Percentiles rank a stretch among this genome's conserved stretches.
Evolutionary conservation across 768 basidiomycete genomes (phyloP).

Genomic region (Imleria badia): DNA sequence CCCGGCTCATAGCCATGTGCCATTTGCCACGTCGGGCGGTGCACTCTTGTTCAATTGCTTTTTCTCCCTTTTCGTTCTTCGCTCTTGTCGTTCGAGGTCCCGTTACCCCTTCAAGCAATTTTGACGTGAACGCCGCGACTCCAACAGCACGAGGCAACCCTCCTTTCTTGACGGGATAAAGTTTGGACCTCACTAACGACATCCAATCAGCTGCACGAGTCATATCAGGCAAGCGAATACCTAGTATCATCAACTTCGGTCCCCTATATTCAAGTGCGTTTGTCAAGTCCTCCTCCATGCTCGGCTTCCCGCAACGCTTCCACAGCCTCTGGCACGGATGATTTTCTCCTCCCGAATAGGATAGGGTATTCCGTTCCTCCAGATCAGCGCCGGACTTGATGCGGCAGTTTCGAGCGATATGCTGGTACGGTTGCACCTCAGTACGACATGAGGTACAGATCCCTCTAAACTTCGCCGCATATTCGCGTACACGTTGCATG

Average conservation of each 20-base stretch:
- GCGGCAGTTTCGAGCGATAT: not conserved
- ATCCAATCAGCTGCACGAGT: not conserved
- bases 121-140: conserved; percentile 6
- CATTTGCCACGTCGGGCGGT: not conserved
- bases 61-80: too few species aligned
- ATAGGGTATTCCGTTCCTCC: not conserved
- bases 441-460: conserved; percentile 1
- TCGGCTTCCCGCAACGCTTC: not conserved
- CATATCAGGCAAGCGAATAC: conserved; percentile 7
- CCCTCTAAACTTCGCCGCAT: not conserved
- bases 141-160: conserved; percentile 17
- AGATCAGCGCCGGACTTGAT: conserved; percentile 2
- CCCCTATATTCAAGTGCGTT: not conserved
- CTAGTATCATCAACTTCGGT: not conserved
- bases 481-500: not conserved
- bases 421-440: not conserved
- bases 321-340: not conserved
- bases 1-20: not conserved
- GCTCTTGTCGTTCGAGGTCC: too few species aligned
- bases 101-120: too few species aligned
- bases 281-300: not conserved
- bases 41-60: too few species aligned
- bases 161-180: conserved; percentile 11
- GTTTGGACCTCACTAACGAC: conserved; percentile 3
- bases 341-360: not conserved